Evolutionary conservation across 2,329 filamentous ascomycete species (phyloP), one percentile per base, ranked within the genome.

Genomic region (Ciborinia camelliae): DNA sequence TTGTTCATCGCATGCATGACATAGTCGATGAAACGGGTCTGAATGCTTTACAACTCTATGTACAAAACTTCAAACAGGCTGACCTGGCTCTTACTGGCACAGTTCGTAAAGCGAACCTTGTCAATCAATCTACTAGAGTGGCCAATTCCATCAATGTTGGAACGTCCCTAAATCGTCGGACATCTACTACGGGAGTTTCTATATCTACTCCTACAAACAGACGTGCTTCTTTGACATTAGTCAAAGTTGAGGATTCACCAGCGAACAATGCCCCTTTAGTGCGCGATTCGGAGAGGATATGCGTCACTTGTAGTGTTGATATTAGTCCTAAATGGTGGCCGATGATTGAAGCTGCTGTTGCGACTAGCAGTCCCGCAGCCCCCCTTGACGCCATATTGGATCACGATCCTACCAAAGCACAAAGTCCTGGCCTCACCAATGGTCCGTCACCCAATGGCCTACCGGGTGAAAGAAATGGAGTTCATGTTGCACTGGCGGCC

Each of bases 61-160:
- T 90, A 52, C 89, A 89, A 70, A 92, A 89, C 65, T 97, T 92
- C 81, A 99, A 99, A 77, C 94, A 98, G 77, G 94, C 95, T 10
- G 95, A 99, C 75, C 84, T 94, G 48, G 86, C 90, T 3, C 80
- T 97, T 71, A 97, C 93, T 2, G 95, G 95, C 35, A 97, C 94
- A 23, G 91, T 95, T 28, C 89, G 95, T 63, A 97, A 97, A 77
- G 94, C 95, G 28, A 95, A 91, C 66, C 83, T 75, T 5, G 73
- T 80, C 73, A 74, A 79, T 71, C 71, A 79, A 71, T 71, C 76
- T 65, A 70, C 79, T 70, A 72, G 76, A 67, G 59, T 66, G 23
- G 39, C 68, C 37, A 73, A 71, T 68, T 66, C 71, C 18, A 52
- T 64, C 3, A 45, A 69, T 23, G 39, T 53, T 20, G 72, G 76